phyloP scores from a whole-genome alignment of 2,329 filamentous ascomycete genomes.

The Camillea tinctor region DNA sequence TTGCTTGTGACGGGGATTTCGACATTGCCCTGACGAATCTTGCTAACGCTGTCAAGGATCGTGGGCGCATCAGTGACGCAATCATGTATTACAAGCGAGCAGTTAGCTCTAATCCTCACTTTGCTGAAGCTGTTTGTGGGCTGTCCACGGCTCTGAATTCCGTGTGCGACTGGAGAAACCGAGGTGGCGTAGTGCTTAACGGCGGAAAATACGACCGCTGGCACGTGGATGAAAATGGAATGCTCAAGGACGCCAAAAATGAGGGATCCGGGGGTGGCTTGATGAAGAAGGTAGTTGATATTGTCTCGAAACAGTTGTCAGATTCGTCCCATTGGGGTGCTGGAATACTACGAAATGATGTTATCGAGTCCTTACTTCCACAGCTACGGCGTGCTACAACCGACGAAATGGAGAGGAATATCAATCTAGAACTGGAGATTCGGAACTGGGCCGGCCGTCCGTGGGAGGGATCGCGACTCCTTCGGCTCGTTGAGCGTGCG shows the following conservation, averaged over 20 bases:
- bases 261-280: conserved; percentile 69
- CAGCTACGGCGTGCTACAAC: conserved; percentile 44
- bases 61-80: conserved; percentile 86
- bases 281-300: conserved; percentile 85
- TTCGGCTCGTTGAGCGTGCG: conserved; percentile 81
- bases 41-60: conserved; percentile 96
- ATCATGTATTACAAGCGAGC: conserved; percentile 90
- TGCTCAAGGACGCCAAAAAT: conserved; percentile 71
- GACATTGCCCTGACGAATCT: conserved; percentile 96
- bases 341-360: conserved; percentile 60
- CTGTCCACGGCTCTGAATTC: conserved; percentile 94
- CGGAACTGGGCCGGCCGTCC: conserved; percentile 67
- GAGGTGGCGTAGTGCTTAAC: conserved; percentile 79
- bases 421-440: conserved; percentile 42
- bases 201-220: conserved; percentile 78
- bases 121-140: conserved; percentile 95
- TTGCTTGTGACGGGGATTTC: conserved; percentile 88
- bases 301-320: conserved; percentile 81
- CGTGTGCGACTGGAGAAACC: conserved; percentile 89
- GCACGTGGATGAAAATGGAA: conserved; percentile 85
- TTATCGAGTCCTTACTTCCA: conserved; percentile 49
- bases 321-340: conserved; percentile 87
- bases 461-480: conserved; percentile 85
- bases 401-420: conserved; percentile 31
- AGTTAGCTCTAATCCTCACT: conserved; percentile 88